A percentile compares a stretch with the other conserved stretches of the same genome.
Conservation (phyloP, 2,329 filamentous ascomycete genomes). For the Aspergillus puulaauensis region DNA sequence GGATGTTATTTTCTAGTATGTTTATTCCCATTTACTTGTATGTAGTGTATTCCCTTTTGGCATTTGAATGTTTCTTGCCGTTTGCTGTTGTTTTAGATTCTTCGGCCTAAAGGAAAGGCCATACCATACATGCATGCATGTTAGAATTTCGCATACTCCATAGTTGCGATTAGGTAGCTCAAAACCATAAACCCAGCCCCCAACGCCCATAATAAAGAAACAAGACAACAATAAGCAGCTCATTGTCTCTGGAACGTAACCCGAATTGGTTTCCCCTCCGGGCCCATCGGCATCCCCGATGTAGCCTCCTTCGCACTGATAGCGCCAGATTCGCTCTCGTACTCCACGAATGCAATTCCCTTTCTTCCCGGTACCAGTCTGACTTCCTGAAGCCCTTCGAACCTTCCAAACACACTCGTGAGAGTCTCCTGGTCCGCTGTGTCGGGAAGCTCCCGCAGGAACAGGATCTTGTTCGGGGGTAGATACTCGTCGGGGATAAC, state of each 20-base stretch:
- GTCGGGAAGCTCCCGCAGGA: conserved; percentile 88
- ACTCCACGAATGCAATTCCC: conserved; percentile 95
- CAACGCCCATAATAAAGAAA: conserved; percentile 29
- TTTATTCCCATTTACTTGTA: conserved; percentile 15
- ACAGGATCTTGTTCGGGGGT: conserved; percentile 94
- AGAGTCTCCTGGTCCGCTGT: conserved; percentile 80
- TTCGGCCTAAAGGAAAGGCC: neutral
- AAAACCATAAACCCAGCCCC: conserved; percentile 20
- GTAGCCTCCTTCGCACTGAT: conserved; percentile 94
- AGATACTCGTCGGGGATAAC: conserved; percentile 97
- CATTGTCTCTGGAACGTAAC: conserved; percentile 95
- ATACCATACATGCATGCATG: neutral
- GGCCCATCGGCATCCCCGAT: conserved; percentile 76
- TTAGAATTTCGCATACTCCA: neutral
- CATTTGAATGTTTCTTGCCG: conserved; percentile 15
- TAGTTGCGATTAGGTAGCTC: conserved; percentile 1
- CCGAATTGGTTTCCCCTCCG: conserved; percentile 75
- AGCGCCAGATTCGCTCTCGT: conserved; percentile 83
- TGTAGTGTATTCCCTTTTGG: conserved; percentile 21
- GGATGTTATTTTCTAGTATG: conserved; percentile 76
- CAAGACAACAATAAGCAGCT: conserved; percentile 16
- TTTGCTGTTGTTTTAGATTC: conserved; percentile 1
- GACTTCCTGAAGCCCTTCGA: conserved; percentile 92
- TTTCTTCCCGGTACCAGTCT: conserved; percentile 80
- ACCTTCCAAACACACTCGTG: conserved; percentile 77